These are phyloP conservation scores for Aspergillus intermedius DNA, from an alignment of 2,329 filamentous ascomycete genomes.

Conservation along the genomic window DNA sequence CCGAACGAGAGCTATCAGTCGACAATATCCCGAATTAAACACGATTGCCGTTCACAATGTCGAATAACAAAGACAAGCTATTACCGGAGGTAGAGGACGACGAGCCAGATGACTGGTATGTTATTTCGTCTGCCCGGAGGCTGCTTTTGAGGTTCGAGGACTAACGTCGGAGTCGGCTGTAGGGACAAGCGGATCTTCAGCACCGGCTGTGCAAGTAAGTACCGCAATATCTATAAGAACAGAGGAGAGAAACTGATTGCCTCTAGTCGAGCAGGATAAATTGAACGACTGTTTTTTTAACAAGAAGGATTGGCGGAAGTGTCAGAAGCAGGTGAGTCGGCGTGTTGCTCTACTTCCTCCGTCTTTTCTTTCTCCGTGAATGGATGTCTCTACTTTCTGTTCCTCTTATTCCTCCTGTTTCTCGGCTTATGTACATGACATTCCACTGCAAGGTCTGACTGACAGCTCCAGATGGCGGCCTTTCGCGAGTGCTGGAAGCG, in stretches of 20 bases:
- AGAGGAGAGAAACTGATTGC: background rate
- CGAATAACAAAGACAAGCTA: constrained; percentile 49
- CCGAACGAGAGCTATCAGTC: background rate
- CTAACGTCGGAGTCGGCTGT: constrained; percentile 20
- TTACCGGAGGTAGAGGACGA: constrained; percentile 59
- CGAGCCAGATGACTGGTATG: constrained; percentile 92
- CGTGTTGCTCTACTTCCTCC: background rate
- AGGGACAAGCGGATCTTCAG: constrained; percentile 98
- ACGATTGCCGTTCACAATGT: constrained; percentile 39
- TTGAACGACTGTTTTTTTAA: constrained; percentile 95
- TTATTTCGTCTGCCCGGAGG: background rate
- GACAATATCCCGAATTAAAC: background rate
- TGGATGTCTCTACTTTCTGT: background rate
- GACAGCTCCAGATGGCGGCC: constrained; percentile 64
- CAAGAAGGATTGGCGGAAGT: constrained; percentile 91
- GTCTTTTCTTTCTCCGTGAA: background rate
- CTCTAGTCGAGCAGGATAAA: constrained; percentile 72
- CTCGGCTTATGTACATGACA: background rate
- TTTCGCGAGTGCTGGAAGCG: constrained; percentile 90
- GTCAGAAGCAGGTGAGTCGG: constrained; percentile 71
- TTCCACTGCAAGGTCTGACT: background rate
- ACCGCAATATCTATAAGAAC: too few relatives aligned
- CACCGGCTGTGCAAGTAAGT: constrained; percentile 80
- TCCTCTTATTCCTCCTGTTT: background rate
- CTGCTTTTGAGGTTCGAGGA: constrained; percentile 3